These are phyloP conservation scores for Phascolomyces articulosus DNA, from an alignment of 371 early-diverging fungal species.

Conservation along the genomic window DNA sequence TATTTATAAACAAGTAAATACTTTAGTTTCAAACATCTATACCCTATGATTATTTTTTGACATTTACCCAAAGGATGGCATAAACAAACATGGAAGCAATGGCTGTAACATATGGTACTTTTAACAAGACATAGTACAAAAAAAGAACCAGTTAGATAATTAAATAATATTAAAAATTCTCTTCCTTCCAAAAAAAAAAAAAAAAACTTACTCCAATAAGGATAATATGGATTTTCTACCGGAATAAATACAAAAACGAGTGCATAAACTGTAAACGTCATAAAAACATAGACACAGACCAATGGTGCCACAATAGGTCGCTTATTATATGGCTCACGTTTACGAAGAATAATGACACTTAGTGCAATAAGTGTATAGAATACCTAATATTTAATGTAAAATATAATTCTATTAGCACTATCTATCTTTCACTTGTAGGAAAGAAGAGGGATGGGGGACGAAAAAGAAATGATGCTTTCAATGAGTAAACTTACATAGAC, in stretches of 20 bases:
- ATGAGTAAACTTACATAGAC: slow-evolving; percentile 29
- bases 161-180: background rate
- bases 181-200: background rate
- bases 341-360: slow-evolving; percentile 34
- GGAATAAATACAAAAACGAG: slow-evolving; percentile 50
- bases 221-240: slow-evolving; percentile 38
- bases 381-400: slow-evolving; percentile 23
- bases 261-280: slow-evolving; percentile 34
- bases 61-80: slow-evolving; percentile 40
- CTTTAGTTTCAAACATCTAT: background rate
- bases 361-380: slow-evolving; percentile 42
- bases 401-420: too few relatives aligned
- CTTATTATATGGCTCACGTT: slow-evolving; percentile 35
- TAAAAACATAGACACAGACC: slow-evolving; percentile 30
- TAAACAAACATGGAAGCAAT: slow-evolving; percentile 35
- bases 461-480: too few relatives aligned
- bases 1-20: background rate
- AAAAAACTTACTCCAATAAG: slow-evolving; percentile 42
- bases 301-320: slow-evolving; percentile 39
- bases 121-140: background rate
- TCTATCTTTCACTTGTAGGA: too few relatives aligned
- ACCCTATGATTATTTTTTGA: background rate
- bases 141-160: too few relatives aligned
- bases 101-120: slow-evolving; percentile 43
- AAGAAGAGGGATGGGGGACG: background rate